Base-by-base conservation (phyloP, 108 stramenopile species). In the Schizochytrium sp. region DNA sequence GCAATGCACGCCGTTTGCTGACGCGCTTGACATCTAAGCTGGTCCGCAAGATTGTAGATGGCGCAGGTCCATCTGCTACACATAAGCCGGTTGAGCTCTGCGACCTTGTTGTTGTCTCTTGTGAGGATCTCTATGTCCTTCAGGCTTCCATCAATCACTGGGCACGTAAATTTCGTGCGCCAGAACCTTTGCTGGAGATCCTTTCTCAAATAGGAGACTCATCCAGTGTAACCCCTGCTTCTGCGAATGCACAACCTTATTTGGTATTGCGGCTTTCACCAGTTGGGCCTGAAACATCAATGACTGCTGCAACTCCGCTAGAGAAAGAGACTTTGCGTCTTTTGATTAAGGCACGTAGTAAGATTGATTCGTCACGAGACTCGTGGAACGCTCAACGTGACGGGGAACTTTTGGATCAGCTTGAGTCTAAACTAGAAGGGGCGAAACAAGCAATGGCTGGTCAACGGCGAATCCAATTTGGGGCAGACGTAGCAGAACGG, bases 331-430 rank as follows among this genome's bases (percentile, higher is more conserved):
- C 53, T 8, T 47, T 83, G 1, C 47, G 53, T 7, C 15, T 55
- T 10, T 53, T 83, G 28, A 50, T 83, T 40, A 49, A 55, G 28
- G 76, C 76, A 42, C 47, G 76, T 38, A 17, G 50, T 10, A 83
- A 83, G 76, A 42, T 83, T 5, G 76, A 83, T 40, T 83, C 76
- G 45, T 83, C 53, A 53, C 76, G 55, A 13, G 76, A 83, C 50
- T 83, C 76, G 53, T 83, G 76, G 76, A 83, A 40, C 28, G 50
- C 76, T n/a, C 76, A n/a, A 0, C 76, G 76, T 53, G 76, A 83
- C 47, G 76, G 76, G 3, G 76, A 83, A 53, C 53, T 83, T 10
- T 53, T 83, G 7, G 76, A 50, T 10, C 47, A 83, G n/a, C 47
- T 83, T 53, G 76, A 83, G 76, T 15, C 10, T 47, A n/a, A 53